Base-by-base conservation (phyloP, 2,329 filamentous ascomycete species). In the Fusarium transvaalense region DNA sequence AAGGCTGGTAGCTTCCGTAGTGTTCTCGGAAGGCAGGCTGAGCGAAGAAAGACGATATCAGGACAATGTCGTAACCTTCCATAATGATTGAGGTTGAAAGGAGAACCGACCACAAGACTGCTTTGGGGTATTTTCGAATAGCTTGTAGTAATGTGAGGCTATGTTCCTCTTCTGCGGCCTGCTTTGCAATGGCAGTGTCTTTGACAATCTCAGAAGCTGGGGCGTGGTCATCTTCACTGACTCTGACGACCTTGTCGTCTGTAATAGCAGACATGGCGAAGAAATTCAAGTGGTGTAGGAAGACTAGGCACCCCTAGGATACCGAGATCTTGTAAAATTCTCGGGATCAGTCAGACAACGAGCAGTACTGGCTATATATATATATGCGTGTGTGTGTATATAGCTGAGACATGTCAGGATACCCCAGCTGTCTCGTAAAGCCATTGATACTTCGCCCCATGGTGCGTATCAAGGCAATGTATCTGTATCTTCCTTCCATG, bases 41-140 rank as follows among this genome's bases (percentile, higher is more conserved):
- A 39, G 69, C 75, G 47, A 74, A 76, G 56, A 78, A 76, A 57
- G 75, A 76, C 34, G 67, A 64, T 35, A 79, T 75, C 31, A 76
- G 46, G 48, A 71, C 68, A 19, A 71, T 74, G 19, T 76, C 74
- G 39, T 76, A 76, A 10, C 74, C 78, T 55, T 80, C 78, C 78
- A 80, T 80, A 57, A 80, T 77, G 46, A 80, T 75, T 19, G 76
- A 74, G 27, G 71, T 66, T 10, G 76, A 77, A 27, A 80, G 64
- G 14, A 67, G 41, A 27, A 62, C 51, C 34, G 38, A 67, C 64
- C 64, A 67, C 34, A 58, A 54, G 42, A 68, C 65, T 21, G 66
- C 66, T 35, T 60, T 59, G 25, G 66, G 66, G 38, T 69, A 69
- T 37, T 53, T 54, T 10, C 56, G 61, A 31, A 68, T 45, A 12